Conservation (phyloP, 1,139 yeast genomes). For the Nakaseomyces bracarensis region DNA sequence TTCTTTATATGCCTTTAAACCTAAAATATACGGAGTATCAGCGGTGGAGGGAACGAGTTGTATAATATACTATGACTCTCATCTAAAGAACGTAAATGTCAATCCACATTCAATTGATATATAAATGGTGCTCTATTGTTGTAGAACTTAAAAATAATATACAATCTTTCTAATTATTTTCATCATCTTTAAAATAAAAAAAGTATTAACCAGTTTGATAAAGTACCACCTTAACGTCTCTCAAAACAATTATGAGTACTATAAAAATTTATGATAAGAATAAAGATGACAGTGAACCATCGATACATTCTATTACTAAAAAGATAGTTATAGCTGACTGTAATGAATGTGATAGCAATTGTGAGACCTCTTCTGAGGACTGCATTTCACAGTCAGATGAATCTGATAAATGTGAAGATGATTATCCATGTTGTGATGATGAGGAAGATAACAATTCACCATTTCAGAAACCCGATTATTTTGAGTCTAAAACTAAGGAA, state of each 20-base stretch:
- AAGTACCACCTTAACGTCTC: too few relatives aligned
- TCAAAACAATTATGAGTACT: not conserved
- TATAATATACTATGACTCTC: too few relatives aligned
- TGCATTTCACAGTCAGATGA: constrained; percentile 1
- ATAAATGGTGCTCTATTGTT: too few relatives aligned
- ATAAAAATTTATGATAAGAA: not conserved
- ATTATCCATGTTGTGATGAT: constrained; percentile 1
- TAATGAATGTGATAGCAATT: constrained; percentile 2
- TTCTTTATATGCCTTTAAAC: too few relatives aligned
- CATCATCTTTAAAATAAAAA: too few relatives aligned
- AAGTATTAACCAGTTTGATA: too few relatives aligned
- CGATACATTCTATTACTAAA: not conserved
- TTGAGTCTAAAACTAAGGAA: constrained; percentile 25
- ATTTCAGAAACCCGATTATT: constrained; percentile 16
- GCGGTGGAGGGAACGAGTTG: too few relatives aligned
- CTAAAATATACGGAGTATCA: too few relatives aligned
- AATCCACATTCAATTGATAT: too few relatives aligned
- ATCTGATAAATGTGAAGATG: not conserved
- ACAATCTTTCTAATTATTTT: too few relatives aligned
- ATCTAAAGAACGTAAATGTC: too few relatives aligned
- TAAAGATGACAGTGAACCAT: not conserved
- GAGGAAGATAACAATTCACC: constrained; percentile 4
- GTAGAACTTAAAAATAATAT: too few relatives aligned
- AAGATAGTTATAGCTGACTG: constrained; percentile 1
- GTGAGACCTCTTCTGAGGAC: constrained; percentile 3